Conservation (phyloP, 805 yeast species). For the Schizosaccharomyces osmophilus region DNA sequence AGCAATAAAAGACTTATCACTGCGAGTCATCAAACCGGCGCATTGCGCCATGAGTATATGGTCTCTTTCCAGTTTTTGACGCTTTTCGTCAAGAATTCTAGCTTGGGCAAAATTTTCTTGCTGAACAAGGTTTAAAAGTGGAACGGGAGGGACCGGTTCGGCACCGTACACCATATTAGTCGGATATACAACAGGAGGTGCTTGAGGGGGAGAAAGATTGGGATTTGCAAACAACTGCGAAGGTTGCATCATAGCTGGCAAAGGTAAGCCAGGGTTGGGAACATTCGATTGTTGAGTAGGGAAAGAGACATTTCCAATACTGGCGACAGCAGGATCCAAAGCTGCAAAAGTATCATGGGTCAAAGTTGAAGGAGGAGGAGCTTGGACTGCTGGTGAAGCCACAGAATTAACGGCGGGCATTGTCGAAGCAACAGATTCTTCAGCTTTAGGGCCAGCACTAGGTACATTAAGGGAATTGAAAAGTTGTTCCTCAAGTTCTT, state of each 20-base stretch:
- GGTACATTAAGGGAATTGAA: conserved; percentile 15
- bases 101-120: neutral
- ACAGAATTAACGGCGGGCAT: neutral
- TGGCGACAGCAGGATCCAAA: neutral
- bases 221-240: neutral
- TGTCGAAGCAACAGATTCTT: neutral
- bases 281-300: neutral
- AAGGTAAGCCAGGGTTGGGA: neutral
- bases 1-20: conserved; percentile 87
- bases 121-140: neutral
- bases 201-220: neutral
- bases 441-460: neutral
- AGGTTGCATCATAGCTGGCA: neutral
- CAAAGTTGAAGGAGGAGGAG: neutral
- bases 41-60: conserved; percentile 32
- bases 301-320: neutral
- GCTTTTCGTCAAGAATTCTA: neutral
- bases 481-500: conserved; percentile 64
- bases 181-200: neutral
- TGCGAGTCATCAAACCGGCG: conserved; percentile 89
- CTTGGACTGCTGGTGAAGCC: neutral
- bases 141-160: neutral
- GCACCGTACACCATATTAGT: neutral
- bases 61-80: conserved; percentile 14
- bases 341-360: neutral